Percentiles rank a stretch among this genome's conserved stretches.
phyloP scores from a whole-genome alignment of 2,329 filamentous ascomycete species.

The Aspergillus uvarum region DNA sequence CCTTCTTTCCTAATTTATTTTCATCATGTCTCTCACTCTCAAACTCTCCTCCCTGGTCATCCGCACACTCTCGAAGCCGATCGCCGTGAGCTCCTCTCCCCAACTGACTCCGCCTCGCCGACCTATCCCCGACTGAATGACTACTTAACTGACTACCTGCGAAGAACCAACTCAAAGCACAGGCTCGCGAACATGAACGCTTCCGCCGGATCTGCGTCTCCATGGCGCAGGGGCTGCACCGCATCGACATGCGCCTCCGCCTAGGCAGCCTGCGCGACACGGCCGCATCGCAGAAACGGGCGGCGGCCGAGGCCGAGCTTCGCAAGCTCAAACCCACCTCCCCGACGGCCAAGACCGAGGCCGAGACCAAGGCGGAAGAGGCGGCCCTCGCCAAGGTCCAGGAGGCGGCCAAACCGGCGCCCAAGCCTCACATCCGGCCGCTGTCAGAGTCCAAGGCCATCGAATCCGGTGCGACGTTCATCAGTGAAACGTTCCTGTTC shows the following conservation, averaged over 20 bases:
- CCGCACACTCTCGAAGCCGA: slow-evolving; percentile 66
- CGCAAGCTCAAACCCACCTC: slow-evolving; percentile 53
- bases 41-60: slow-evolving; percentile 66
- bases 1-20: not conserved
- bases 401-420: slow-evolving; percentile 49
- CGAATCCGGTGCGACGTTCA: slow-evolving; percentile 68
- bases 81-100: slow-evolving; percentile 53
- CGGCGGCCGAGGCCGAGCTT: slow-evolving; percentile 55
- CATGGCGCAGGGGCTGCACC: slow-evolving; percentile 64
- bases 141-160: slow-evolving; percentile 30
- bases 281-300: slow-evolving; percentile 49
- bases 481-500: slow-evolving; percentile 67
- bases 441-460: slow-evolving; percentile 68
- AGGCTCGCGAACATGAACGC: slow-evolving; percentile 67
- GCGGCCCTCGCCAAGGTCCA: slow-evolving; percentile 45
- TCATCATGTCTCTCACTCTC: slow-evolving; percentile 61
- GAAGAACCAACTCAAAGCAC: slow-evolving; percentile 67
- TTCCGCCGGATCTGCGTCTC: slow-evolving; percentile 62
- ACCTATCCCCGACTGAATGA: not conserved
- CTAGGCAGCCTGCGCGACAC: slow-evolving; percentile 64
- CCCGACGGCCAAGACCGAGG: slow-evolving; percentile 63
- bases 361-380: slow-evolving; percentile 58
- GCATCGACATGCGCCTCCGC: slow-evolving; percentile 67
- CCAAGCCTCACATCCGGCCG: slow-evolving; percentile 59
- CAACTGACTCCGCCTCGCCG: not conserved